These are phyloP conservation scores for Berberis vulgaris DNA, from an alignment of 164 flowering plant genomes.

Conservation along the genomic window DNA sequence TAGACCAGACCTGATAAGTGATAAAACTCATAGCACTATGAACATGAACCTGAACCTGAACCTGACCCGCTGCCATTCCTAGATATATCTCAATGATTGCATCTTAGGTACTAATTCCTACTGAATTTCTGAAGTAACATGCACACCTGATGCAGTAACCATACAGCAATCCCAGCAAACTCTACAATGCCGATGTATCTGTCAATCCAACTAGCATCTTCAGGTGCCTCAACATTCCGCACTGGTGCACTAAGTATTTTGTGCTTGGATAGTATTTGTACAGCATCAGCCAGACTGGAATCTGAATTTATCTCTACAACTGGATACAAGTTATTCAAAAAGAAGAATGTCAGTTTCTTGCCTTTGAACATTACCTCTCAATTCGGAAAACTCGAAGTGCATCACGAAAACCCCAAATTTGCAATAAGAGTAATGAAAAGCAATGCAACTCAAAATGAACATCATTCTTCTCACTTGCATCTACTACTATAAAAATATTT, in stretches of 20 bases:
- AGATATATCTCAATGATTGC: too few relatives aligned
- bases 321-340: conserved; percentile 17
- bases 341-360: neutral
- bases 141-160: conserved; percentile 96
- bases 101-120: neutral
- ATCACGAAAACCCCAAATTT: too few relatives aligned
- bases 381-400: neutral
- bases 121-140: neutral
- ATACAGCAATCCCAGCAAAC: conserved; percentile 89
- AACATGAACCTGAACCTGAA: too few relatives aligned
- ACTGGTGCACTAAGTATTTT: conserved; percentile 91
- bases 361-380: neutral
- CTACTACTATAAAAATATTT: too few relatives aligned
- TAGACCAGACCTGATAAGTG: too few relatives aligned
- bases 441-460: neutral
- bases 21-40: too few relatives aligned
- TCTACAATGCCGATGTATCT: conserved; percentile 88
- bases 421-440: neutral
- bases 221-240: conserved; percentile 74
- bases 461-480: too few relatives aligned
- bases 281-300: conserved; percentile 81
- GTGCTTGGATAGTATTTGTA: conserved; percentile 54
- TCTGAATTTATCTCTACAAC: conserved; percentile 83
- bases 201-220: conserved; percentile 95
- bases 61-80: too few relatives aligned